Conservation (phyloP, 495 filamentous ascomycete genomes). For the Bryoglossum gracile region DNA sequence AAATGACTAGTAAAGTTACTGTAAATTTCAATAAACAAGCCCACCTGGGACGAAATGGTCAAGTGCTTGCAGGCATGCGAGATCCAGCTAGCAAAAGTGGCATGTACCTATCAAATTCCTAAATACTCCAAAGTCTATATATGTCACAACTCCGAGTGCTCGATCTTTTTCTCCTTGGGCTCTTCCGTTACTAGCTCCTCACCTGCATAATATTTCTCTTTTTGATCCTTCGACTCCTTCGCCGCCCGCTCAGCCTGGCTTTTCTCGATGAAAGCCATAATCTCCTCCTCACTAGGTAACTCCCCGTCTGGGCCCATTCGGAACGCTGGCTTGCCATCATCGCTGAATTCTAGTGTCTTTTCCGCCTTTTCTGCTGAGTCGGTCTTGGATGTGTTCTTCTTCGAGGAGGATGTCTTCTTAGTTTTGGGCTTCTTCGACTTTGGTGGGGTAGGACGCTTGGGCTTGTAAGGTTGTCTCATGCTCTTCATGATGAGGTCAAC, state of each 20-base stretch:
- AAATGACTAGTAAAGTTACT: too few relatives aligned
- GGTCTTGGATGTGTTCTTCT: conserved; percentile 30
- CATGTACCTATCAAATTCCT: too few relatives aligned
- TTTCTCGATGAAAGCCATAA: conserved; percentile 16
- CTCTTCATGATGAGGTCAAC: conserved; percentile 67
- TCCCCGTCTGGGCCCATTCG: conserved; percentile 11
- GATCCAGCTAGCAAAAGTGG: too few relatives aligned
- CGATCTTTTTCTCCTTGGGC: neutral
- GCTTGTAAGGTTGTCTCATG: conserved; percentile 53
- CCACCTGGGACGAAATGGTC: too few relatives aligned
- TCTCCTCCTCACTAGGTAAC: conserved; percentile 22
- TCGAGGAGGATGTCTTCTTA: conserved; percentile 34
- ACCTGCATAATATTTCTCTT: neutral
- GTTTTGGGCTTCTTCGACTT: conserved; percentile 39
- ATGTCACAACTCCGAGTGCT: too few relatives aligned
- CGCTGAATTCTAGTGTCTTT: conserved; percentile 9
- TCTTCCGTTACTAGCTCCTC: conserved; percentile 2
- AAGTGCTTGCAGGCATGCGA: too few relatives aligned
- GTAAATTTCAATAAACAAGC: too few relatives aligned
- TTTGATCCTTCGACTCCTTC: neutral
- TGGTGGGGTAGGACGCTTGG: conserved; percentile 38
- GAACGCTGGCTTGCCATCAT: conserved; percentile 8
- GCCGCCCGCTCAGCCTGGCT: neutral
- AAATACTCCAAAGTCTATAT: too few relatives aligned
- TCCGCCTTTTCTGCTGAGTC: conserved; percentile 9